These are phyloP conservation scores for Comarum palustre DNA, from an alignment of 306 rosid genomes.

Conservation along the genomic window DNA sequence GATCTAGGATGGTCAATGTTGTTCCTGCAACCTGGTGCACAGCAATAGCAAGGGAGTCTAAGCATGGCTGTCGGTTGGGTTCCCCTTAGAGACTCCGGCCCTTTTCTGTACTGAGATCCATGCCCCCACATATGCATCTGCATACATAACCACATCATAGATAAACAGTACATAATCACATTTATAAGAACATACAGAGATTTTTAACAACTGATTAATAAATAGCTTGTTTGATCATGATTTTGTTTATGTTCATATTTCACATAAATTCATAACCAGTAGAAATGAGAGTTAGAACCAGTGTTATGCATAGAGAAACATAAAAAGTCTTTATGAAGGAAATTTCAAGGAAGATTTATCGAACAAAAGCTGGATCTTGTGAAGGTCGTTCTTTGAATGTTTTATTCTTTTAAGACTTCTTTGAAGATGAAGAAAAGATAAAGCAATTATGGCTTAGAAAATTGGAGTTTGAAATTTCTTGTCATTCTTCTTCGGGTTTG, in stretches of 20 bases:
- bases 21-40: slow-evolving; percentile 81
- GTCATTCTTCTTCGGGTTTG: neutral
- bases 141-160: neutral
- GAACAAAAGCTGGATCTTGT: slow-evolving; percentile 6
- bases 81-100: slow-evolving; percentile 85
- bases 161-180: neutral
- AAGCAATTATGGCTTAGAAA: slow-evolving; percentile 6
- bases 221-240: neutral
- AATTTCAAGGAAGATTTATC: neutral
- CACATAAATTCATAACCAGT: neutral
- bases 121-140: slow-evolving; percentile 99
- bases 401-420: slow-evolving; percentile 19
- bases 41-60: slow-evolving; percentile 89
- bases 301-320: neutral
- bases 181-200: neutral
- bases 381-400: slow-evolving; percentile 11
- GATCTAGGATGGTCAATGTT: slow-evolving; percentile 92
- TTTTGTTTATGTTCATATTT: neutral
- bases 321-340: neutral
- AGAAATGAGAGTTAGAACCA: neutral
- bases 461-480: slow-evolving; percentile 9
- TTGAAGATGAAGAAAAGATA: slow-evolving; percentile 16
- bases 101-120: slow-evolving; percentile 91
- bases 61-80: slow-evolving; percentile 94
- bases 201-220: neutral